Base-by-base conservation (phyloP, 2,329 filamentous ascomycete species). In the Fonsecaea nubica region DNA sequence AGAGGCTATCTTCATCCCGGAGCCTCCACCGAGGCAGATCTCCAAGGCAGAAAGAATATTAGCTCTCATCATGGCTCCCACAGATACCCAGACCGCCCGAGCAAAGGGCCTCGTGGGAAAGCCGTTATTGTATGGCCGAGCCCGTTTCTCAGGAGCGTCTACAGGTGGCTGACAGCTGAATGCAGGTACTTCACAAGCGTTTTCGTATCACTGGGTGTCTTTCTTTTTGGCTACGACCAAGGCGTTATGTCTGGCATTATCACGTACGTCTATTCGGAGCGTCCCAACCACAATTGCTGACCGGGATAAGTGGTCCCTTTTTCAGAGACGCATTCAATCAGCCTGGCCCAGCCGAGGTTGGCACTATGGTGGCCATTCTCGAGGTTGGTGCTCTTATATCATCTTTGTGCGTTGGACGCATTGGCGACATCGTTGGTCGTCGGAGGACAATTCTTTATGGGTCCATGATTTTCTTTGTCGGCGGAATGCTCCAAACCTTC, bases 331-430 rank as follows among this genome's bases (percentile, higher is more conserved):
- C 97, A 78, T 98, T 99, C 80, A 85, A 93, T 74, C 89, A 98
- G 74, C 95, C 95, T 21, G 90, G 92, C 30, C 87, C 87, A 73
- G 92, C 93, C 55, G 88, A 97, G 77, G 89, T 99, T 66, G 95
- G 94, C 66, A 98, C 93, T 33, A 98, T 98, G 90, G 95, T 99
- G 65, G 94, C 95, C 72, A 98, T 99, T 74, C 86, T 99, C 66
- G 94, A 97, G 80, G 84, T 98, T 61, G 95, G 95, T 66, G 95
- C 95, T 42, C 91, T 99, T 69, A 90, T 96, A 74, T 91, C 94
- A 21, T 98, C 94, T 0, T 81, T 99, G 10, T 79, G 90, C 35
- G 92, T 98, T 40, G 95, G 95, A 58, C 89, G 90, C 69, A 87
- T 98, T 64, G 95, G 95, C 72, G 95, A 99, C 77, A 86, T 97